Conservation (phyloP, 2,329 filamentous ascomycete genomes). For the Knoxdaviesia capensis region DNA sequence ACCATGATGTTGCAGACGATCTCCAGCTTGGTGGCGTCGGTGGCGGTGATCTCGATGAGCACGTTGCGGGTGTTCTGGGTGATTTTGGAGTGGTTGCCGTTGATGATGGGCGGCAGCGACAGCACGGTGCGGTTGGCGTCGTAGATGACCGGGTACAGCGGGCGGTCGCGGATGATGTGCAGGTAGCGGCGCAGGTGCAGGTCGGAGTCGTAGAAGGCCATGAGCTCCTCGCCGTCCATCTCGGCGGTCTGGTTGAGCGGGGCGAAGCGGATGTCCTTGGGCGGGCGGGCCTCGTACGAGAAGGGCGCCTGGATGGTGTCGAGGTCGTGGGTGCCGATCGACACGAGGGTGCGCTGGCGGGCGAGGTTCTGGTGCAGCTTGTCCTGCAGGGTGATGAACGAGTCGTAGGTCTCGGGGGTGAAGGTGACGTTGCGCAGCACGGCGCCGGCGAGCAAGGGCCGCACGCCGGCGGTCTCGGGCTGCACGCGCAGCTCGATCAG, state of each 20-base stretch:
- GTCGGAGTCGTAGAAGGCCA: constrained; percentile 90
- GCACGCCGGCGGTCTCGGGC: constrained; percentile 54
- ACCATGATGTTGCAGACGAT: constrained; percentile 92
- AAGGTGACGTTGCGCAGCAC: constrained; percentile 84
- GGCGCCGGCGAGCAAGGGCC: constrained; percentile 75
- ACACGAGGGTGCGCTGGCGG: constrained; percentile 79
- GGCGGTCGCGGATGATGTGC: constrained; percentile 83
- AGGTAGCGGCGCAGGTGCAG: constrained; percentile 79
- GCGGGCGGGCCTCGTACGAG: constrained; percentile 81
- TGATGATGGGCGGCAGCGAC: constrained; percentile 94
- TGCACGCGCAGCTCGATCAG: constrained; percentile 65
- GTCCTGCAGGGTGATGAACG: constrained; percentile 94
- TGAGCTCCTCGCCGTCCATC: constrained; percentile 75
- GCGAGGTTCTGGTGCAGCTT: constrained; percentile 95
- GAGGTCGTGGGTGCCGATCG: constrained; percentile 91
- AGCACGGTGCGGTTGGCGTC: constrained; percentile 74
- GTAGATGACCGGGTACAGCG: constrained; percentile 89
- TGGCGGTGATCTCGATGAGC: constrained; percentile 92
- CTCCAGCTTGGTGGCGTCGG: constrained; percentile 88
- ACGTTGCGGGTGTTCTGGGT: constrained; percentile 78
- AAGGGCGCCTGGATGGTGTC: constrained; percentile 89
- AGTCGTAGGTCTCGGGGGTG: constrained; percentile 78
- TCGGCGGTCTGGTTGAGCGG: constrained; percentile 82
- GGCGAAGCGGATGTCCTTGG: constrained; percentile 78
- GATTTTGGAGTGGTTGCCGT: constrained; percentile 93